phyloP scores from a whole-genome alignment of 805 yeast genomes.

The Hanseniaspora vineae region DNA sequence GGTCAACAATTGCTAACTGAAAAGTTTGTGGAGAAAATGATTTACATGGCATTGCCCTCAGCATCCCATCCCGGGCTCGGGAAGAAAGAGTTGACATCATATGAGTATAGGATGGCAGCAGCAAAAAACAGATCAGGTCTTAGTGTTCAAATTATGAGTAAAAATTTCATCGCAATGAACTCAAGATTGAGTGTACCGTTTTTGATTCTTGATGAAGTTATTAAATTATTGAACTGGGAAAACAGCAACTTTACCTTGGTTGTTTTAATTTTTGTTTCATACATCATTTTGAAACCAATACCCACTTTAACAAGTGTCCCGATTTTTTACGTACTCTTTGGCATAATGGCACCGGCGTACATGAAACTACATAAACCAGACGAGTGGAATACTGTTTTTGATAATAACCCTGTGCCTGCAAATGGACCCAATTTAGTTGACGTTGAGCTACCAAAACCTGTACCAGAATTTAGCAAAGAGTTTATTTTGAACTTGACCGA shows the following conservation, averaged over 20 bases:
- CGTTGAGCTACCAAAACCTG: constrained; percentile 50
- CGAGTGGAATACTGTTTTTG: constrained; percentile 25
- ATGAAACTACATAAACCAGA: constrained; percentile 44
- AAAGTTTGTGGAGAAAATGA: constrained; percentile 55
- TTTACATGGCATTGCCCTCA: constrained; percentile 63
- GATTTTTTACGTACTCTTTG: constrained; percentile 36
- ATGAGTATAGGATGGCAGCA: constrained; percentile 42
- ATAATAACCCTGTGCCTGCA: constrained; percentile 32
- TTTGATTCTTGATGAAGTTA: constrained; percentile 42
- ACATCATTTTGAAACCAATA: constrained; percentile 47
- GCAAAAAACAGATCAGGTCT: constrained; percentile 57
- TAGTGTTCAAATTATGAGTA: constrained; percentile 57
- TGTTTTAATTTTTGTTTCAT: constrained; percentile 35
- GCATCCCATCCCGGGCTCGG: constrained; percentile 33
- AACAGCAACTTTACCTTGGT: constrained; percentile 51
- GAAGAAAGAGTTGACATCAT: constrained; percentile 12
- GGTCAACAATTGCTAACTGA: constrained; percentile 39
- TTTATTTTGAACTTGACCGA: constrained; percentile 70
- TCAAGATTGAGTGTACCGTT: constrained; percentile 53
- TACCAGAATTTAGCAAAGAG: constrained; percentile 67
- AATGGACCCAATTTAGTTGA: constrained; percentile 37
- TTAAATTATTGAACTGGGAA: constrained; percentile 49
- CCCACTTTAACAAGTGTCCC: constrained; percentile 41
- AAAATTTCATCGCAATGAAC: constrained; percentile 48
- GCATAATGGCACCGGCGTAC: constrained; percentile 58